Evolutionary conservation across 1,284 basidiomycete species (phyloP), one percentile per base, ranked within the genome.

Genomic region (Moesziomyces antarcticus): DNA sequence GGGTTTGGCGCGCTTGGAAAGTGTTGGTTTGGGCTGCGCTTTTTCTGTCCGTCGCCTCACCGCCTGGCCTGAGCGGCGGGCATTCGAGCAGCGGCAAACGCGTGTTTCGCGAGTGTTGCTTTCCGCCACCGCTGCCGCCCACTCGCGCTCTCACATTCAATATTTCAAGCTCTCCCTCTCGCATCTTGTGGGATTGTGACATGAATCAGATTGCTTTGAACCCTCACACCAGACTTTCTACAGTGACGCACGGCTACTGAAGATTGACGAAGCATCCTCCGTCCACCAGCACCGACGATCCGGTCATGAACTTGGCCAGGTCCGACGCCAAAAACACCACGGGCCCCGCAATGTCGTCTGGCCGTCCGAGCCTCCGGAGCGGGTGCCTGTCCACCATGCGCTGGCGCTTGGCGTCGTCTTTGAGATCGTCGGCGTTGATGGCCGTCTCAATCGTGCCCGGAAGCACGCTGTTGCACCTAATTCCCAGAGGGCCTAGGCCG

Each of bases 201-300:
- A 33, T 33, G 30, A 13, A 33, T 13, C 13, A n/a, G 10, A 33
- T 57, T 57, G 56, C 21, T 56, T 43, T 22, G 27, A 16, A 33
- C 30, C 13, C 30, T 33, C 30, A 33, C 10, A 33, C 9, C 30
- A 33, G 30, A 25, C 25, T 25, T 25, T 25, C 9, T 11, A 33
- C 4, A 1, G 30, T 4, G 30, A 10, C 30, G 10, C 13, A 33
- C 30, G 13, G 30, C 27, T 47, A 92, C 81, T 92, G 91, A 55
- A 93, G 86, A 70, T 92, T 92, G 37, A 92, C 91, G 70, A 92
- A 91, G 30, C 90, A 85, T 0, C 91, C 92, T 7, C 91, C 91
- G 79, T 93, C 92, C 0, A 92, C 91, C 3, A 93, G 85, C 16
- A 93, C 84, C 20, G 88, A 88, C 50, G 89, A 87, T 14, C 90